phyloP scores from a whole-genome alignment of 1,284 basidiomycete species.

The Ustilago bromivora region DNA sequence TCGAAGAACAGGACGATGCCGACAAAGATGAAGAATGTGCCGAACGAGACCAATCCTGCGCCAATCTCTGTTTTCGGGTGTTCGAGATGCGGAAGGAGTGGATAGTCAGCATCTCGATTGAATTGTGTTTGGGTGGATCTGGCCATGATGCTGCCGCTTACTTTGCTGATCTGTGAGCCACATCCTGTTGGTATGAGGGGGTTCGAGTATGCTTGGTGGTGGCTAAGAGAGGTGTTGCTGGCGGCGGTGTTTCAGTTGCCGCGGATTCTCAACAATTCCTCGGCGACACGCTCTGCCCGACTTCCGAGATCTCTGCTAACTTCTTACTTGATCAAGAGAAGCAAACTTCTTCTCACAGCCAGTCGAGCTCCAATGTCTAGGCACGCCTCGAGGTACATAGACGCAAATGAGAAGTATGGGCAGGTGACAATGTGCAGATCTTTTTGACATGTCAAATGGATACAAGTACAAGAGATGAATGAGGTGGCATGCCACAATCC shows the following conservation, averaged over 20 bases:
- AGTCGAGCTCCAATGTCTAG: background rate
- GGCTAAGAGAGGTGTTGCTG: slow-evolving; percentile 2
- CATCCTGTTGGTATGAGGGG: slow-evolving; percentile 40
- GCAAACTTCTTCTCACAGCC: background rate
- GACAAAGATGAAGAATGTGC: slow-evolving; percentile 92
- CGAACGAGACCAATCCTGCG: slow-evolving; percentile 96
- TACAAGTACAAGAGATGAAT: slow-evolving; percentile 14
- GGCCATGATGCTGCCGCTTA: slow-evolving; percentile 29
- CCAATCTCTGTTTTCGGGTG: slow-evolving; percentile 63
- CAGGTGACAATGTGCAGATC: background rate
- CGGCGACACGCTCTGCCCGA: slow-evolving; percentile 4
- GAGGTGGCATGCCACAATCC: slow-evolving; percentile 3
- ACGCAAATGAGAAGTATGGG: background rate
- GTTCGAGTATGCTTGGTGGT: slow-evolving; percentile 14
- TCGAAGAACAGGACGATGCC: slow-evolving; percentile 98
- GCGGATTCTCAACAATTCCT: background rate
- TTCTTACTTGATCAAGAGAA: slow-evolving; percentile 9
- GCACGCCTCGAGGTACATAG: background rate
- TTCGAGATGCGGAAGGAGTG: background rate
- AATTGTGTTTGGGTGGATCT: too few species aligned
- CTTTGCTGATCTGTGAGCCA: slow-evolving; percentile 70
- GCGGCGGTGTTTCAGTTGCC: background rate
- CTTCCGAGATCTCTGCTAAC: background rate
- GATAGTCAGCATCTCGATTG: background rate
- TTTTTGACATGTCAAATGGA: slow-evolving; percentile 2